These are phyloP conservation scores for Phytophthora colocasiae DNA, from an alignment of 352 stramenopile genomes.

Conservation along the genomic window DNA sequence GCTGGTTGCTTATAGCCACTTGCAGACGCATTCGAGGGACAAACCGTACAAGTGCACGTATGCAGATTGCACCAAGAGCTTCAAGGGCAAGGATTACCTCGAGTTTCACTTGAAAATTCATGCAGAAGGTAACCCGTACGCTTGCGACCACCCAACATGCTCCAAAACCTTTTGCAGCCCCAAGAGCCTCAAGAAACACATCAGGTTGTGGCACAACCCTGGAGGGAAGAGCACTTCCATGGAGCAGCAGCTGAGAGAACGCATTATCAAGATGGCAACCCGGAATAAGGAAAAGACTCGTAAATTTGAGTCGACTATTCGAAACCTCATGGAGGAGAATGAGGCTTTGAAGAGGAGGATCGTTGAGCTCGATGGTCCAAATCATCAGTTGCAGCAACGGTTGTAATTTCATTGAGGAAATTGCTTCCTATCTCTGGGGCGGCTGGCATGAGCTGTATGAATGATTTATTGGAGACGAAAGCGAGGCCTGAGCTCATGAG, in stretches of 20 bases:
- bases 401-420: constrained; percentile 15
- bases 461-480: constrained; percentile 41
- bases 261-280: constrained; percentile 88
- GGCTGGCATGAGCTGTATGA: constrained; percentile 25
- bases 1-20: constrained; percentile 48
- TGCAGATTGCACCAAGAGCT: constrained; percentile 86
- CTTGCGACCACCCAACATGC: constrained; percentile 80
- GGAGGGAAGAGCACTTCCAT: constrained; percentile 86
- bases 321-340: constrained; percentile 82
- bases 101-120: constrained; percentile 90
- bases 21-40: constrained; percentile 85
- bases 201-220: constrained; percentile 83
- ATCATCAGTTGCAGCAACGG: constrained; percentile 17
- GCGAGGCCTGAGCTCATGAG: constrained; percentile 3
- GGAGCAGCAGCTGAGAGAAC: constrained; percentile 85
- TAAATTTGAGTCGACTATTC: constrained; percentile 82
- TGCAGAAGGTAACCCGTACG: constrained; percentile 80
- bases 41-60: constrained; percentile 91
- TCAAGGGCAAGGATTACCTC: constrained; percentile 89
- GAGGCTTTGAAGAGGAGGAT: constrained; percentile 72
- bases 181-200: constrained; percentile 88
- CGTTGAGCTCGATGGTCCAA: constrained; percentile 55
- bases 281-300: constrained; percentile 86
- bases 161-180: constrained; percentile 88
- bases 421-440: constrained; percentile 1